Base-by-base conservation (phyloP, 371 early-diverging fungal species). In the Haplosporangium sp. region DNA sequence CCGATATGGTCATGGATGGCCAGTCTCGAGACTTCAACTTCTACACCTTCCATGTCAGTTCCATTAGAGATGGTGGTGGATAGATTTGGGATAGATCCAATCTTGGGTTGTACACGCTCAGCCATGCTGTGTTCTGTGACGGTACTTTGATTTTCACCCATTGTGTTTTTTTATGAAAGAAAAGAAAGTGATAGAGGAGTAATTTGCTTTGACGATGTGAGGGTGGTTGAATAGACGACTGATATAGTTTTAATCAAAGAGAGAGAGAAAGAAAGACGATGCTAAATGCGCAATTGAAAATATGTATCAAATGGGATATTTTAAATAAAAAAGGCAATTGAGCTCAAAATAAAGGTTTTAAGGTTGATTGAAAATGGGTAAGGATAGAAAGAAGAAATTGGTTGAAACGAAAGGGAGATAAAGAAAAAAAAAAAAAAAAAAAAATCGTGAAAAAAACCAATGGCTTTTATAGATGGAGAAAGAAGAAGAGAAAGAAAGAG, bases 11-110 rank as follows among this genome's bases (percentile, higher is more conserved):
- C 59, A 37, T 42, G 60, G 65, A 64, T 37, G 5, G 57, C 35
- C 38, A 63, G 52, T 17, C 20, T 40, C 8, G 71, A 47, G 47
- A 71, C 63, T 39, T 71, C 64, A 17, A 39, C 47, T 58, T 71
- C 64, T 15, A 71, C 64, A 7, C 71, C 71, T 2, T 71, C 71
- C 71, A 71, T 71, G 40, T 63, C 63, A 9, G 44, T 66, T 2
- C 9, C 53, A 15, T 38, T 34, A 37, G 58, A 7, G 34, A 19
- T 61, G 10, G 45, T 45, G 56, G 45, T 45, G 56, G 63, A n/a
- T 34, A 37, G 20, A 44, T 40, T n/a, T 35, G 19, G 40, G 44
- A 13, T 57, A 39, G 66, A 45, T 55, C 39, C 44, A 39, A 42
- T 38, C 35, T 65, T 65, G 37, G 55, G 3, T n/a, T 35, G 35